Conservation (phyloP, 2,329 filamentous ascomycete genomes). For the Colletotrichum sp. region DNA sequence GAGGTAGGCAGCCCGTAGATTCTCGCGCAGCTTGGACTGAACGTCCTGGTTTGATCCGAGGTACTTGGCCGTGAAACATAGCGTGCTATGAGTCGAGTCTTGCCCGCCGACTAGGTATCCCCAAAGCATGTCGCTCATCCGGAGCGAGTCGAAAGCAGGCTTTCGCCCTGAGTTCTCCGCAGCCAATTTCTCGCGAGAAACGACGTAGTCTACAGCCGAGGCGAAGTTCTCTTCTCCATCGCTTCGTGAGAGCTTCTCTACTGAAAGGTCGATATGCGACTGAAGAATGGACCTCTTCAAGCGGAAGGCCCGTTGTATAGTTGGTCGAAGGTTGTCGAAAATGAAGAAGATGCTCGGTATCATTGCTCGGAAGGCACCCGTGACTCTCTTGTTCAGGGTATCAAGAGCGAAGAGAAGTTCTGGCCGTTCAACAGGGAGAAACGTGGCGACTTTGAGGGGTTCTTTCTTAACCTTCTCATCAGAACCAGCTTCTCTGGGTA, state of each 20-base stretch:
- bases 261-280: background rate
- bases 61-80: conserved; percentile 30
- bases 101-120: conserved; percentile 30
- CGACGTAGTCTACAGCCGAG: background rate
- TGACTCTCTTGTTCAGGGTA: background rate
- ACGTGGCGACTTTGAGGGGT: background rate
- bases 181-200: background rate
- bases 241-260: background rate
- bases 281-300: background rate
- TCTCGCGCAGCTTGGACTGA: background rate
- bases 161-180: background rate
- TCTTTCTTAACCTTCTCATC: background rate
- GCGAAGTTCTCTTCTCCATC: background rate
- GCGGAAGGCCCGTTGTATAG: background rate
- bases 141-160: background rate
- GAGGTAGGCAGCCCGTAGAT: background rate
- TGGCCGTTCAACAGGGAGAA: background rate
- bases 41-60: conserved; percentile 24
- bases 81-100: conserved; percentile 25
- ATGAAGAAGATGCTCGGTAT: background rate
- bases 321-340: background rate
- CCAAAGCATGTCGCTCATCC: background rate
- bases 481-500: background rate
- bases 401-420: background rate
- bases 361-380: background rate